Base-by-base conservation (phyloP, 768 basidiomycete genomes). In the Albatrellus ellisii region DNA sequence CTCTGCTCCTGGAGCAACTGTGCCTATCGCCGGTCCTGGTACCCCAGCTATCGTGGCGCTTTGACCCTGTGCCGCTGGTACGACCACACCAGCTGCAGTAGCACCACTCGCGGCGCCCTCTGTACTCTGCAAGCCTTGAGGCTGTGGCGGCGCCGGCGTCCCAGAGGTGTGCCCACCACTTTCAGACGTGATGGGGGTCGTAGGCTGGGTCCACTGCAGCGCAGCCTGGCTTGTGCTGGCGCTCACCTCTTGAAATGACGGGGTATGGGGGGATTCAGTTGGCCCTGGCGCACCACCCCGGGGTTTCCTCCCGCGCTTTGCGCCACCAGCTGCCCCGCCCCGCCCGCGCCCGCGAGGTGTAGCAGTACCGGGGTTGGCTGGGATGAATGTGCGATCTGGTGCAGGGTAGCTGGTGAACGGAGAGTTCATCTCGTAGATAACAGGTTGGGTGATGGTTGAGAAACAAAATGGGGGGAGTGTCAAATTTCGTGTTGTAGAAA, bases 1-100 rank as follows among this genome's bases (percentile, higher is more conserved):
- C 28, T 54, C 59, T 28, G 44, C 52, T 24, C 49, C 52, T 24
- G 48, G 54, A 3, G 28, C 36, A 11, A 37, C 46, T 17, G 43
- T n/a, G 11, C 39, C 31, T 6, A 21, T 25, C 5, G 32, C 32
- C 6, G 24, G 24, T 6, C 37, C 37, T n/a, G n/a, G n/a, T n/a
- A n/a, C n/a, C n/a, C n/a, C n/a, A n/a, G n/a, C n/a, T n/a, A n/a
- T n/a, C n/a, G n/a, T n/a, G 12, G 20, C 5, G n/a, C 14, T 12
- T 18, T 20, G 8, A 8, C 12, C 18, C 41, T 35, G 22, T n/a
- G n/a, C 26, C 2, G 18, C 25, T 18, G 31, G 28, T 36, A 20
- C 20, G 10, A 27, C n/a, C 25, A 27, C 24, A 11, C 24, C 26
- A 6, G 21, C 41, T 7, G 33, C 11, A 6, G 39, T 26, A 5